Conservation (phyloP, 2,329 filamentous ascomycete species). For the Scedosporium apiospermum region DNA sequence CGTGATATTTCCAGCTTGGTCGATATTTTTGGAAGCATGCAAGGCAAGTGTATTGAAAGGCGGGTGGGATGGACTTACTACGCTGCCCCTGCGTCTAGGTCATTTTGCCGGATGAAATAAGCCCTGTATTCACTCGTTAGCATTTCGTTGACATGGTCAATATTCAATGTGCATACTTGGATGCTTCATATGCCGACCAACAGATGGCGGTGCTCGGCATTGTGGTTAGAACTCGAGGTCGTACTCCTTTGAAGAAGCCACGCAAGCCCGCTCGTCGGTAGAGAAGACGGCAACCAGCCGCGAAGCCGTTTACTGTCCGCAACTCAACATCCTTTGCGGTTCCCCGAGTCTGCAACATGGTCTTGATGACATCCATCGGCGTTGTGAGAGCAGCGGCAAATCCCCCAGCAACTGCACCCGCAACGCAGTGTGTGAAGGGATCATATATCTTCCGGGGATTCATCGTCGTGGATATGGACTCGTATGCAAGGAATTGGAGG, state of each 20-base stretch:
- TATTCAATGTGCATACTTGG: constrained; percentile 42
- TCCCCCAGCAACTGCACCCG: constrained; percentile 85
- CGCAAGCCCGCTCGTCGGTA: constrained; percentile 72
- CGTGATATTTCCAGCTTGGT: too few relatives aligned
- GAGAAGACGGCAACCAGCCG: constrained; percentile 70
- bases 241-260: constrained; percentile 90
- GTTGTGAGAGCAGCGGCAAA: constrained; percentile 91
- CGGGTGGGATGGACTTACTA: not conserved
- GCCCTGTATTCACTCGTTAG: constrained; percentile 29
- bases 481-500: constrained; percentile 94
- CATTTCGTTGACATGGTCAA: not conserved
- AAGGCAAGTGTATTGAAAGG: not conserved
- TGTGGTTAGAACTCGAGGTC: constrained; percentile 84
- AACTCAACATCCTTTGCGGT: constrained; percentile 72
- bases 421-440: constrained; percentile 85
- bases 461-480: constrained; percentile 88
- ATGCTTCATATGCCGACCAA: constrained; percentile 72
- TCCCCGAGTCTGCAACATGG: constrained; percentile 86
- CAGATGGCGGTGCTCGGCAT: constrained; percentile 99
- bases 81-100: constrained; percentile 14
- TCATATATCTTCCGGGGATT: constrained; percentile 83
- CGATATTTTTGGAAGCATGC: too few relatives aligned
- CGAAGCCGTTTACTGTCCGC: constrained; percentile 72
- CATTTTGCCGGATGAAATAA: constrained; percentile 50
- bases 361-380: constrained; percentile 97